A percentile compares a stretch with the other conserved stretches of the same genome.
Evolutionary conservation across 2,329 filamentous ascomycete genomes (phyloP).

Genomic region (Huntiella decipiens): DNA sequence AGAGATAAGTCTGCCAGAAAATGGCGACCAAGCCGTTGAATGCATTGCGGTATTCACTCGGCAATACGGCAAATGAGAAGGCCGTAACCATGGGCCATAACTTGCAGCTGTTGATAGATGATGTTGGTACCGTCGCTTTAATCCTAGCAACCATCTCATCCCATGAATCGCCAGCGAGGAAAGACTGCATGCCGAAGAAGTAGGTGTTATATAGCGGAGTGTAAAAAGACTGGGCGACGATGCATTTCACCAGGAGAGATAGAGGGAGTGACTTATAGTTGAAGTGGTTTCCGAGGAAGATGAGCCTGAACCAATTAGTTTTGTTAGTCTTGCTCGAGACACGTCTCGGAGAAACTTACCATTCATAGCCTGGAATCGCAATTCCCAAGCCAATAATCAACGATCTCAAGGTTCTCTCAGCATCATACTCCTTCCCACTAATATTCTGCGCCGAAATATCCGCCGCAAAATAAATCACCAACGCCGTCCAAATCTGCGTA

Average conservation of each 20-base stretch:
- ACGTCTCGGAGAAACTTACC: conserved; percentile 33
- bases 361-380: conserved; percentile 56
- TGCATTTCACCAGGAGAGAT: conserved; percentile 58
- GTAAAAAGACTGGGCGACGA: conserved; percentile 62
- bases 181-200: conserved; percentile 65
- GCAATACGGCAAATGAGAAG: conserved; percentile 70
- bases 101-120: conserved; percentile 62
- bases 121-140: conserved; percentile 54
- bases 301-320: conserved; percentile 34
- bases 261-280: conserved; percentile 59
- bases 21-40: conserved; percentile 66
- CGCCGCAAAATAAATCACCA: conserved; percentile 62
- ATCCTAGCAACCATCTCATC: conserved; percentile 51
- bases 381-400: conserved; percentile 50
- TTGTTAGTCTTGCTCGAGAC: no score
- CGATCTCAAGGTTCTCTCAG: conserved; percentile 48
- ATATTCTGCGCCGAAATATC: conserved; percentile 64
- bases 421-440: conserved; percentile 43
- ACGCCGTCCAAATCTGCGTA: conserved; percentile 59
- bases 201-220: conserved; percentile 69
- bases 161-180: conserved; percentile 48
- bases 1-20: conserved; percentile 84
- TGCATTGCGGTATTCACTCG: conserved; percentile 58
- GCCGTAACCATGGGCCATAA: conserved; percentile 78
- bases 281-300: conserved; percentile 64